Evolutionary conservation across 441 rosid species (phyloP), one percentile per base, ranked within the genome.

Genomic region (Dalechampia spathulata): DNA sequence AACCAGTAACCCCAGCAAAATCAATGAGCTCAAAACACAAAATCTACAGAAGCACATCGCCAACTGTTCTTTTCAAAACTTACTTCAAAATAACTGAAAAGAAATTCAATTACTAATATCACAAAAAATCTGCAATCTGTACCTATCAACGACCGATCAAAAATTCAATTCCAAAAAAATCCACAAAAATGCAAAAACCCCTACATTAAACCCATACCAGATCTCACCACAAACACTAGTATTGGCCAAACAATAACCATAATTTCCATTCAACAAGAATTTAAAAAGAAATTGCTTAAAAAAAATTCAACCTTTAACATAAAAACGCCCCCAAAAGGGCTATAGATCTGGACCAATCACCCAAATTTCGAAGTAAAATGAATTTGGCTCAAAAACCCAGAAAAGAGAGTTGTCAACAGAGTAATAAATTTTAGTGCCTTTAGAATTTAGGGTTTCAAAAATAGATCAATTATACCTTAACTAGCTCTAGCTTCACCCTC

Each of bases 291-390:
- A 22, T 14, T 22, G 32, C 26, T 36, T 16, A 32, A 37, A 43
- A 7, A 17, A 3, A 19, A 30, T n/a, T n/a, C n/a, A 8, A 15
- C 22, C 60, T 42, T 19, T 22, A 57, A 65, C 26, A 34, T 42
- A 49, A 64, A 61, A 34, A 61, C 49, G n/a, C n/a, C n/a, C 65
- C 69, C 58, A 49, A 22, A 17, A 61, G 47, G 42, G n/a, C 41
- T 53, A 70, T 42, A 61, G 80, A 77, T 81, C 80, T 56, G 77
- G 74, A 70, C 60, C 52, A 58, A 57, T 67, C 47, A 32, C n/a
- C n/a, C n/a, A 62, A 70, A 66, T 60, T 54, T 42, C 61, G 49
- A 67, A 64, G 62, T 34, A 56, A 57, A 57, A 34, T 42, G 42
- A 49, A 62, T 21, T 14, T n/a, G n/a, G 12, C 53, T 63, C 56